Base-by-base conservation (phyloP, 805 yeast genomes). In the Vanderwaltozyma verrucispora region DNA sequence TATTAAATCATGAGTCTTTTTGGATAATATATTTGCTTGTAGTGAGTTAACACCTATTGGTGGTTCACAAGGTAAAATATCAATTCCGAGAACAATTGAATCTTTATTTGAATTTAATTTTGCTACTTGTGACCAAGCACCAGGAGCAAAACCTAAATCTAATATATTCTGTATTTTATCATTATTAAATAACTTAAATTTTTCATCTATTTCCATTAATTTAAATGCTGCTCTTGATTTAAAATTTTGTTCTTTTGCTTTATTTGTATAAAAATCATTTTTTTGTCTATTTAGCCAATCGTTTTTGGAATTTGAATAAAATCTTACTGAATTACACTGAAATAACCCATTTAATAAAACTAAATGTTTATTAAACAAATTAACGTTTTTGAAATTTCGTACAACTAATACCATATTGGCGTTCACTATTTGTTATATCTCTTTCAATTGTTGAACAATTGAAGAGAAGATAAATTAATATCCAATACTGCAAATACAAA, bases 61-160 rank as follows among this genome's bases (percentile, higher is more conserved):
- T 0, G 96, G 96, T 14, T 71, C 68, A 36, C 78, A 73, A 7
- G 84, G 80, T 16, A 89, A 65, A 25, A 92, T 67, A 60, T 92
- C 96, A 10, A 87, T 83, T 5, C 96, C 96, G 11, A 86, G 53
- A 3, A 86, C 74, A 16, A 68, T 63, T 1, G 86, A 80, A 2
- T 62, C 53, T 1, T 69, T 68, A 15, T 57, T 51, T 1, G 76
- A 68, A 38, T 71, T 56, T 37, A 72, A 73, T 8, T 71, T 61
- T 0, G 89, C 88, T 1, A 85, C 88, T 54, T 86, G 95, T 8
- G 89, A 74, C 96, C 96, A 86, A 3, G 95, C 87, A 0, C 96
- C 96, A 0, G 96, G 96, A 0, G 95, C 94, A 56, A 77, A 87
- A 0, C 96, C 95, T 32, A 92, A 63, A 62, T 92, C 98, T 4